Evolutionary conservation across 2,329 filamentous ascomycete genomes (phyloP).

Genomic region (Talaromyces sp.): DNA sequence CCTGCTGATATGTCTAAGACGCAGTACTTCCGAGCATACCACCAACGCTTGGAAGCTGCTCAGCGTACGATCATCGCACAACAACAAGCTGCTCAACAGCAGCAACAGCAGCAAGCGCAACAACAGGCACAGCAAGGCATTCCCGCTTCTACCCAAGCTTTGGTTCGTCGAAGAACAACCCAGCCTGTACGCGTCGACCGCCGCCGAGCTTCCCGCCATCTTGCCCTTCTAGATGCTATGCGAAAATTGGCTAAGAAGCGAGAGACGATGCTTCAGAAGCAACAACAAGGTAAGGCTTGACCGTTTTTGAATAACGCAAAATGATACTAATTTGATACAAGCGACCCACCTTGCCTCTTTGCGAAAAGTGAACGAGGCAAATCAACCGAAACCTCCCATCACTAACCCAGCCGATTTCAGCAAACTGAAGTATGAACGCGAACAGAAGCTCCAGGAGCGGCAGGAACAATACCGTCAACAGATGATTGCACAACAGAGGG

Average conservation of each 20-base stretch:
- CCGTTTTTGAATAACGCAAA: not conserved
- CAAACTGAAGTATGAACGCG: conserved; percentile 79
- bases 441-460: conserved; percentile 62
- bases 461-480: conserved; percentile 62
- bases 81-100: conserved; percentile 54
- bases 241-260: conserved; percentile 92
- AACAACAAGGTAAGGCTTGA: conserved; percentile 64
- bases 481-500: conserved; percentile 55
- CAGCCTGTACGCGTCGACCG: conserved; percentile 80
- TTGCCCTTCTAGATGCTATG: conserved; percentile 91
- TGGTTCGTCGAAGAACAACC: conserved; percentile 66
- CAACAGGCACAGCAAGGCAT: conserved; percentile 39
- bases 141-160: conserved; percentile 52
- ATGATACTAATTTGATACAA: conserved; percentile 25
- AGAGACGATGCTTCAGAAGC: conserved; percentile 79
- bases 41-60: conserved; percentile 60
- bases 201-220: conserved; percentile 77
- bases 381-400: conserved; percentile 56
- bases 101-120: conserved; percentile 53
- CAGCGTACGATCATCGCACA: conserved; percentile 58
- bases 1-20: conserved; percentile 93
- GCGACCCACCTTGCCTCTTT: conserved; percentile 70
- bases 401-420: conserved; percentile 90
- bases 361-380: conserved; percentile 72
- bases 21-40: conserved; percentile 82